These are phyloP conservation scores for Nitzschia palea DNA, from an alignment of 108 stramenopile genomes.

Conservation along the genomic window DNA sequence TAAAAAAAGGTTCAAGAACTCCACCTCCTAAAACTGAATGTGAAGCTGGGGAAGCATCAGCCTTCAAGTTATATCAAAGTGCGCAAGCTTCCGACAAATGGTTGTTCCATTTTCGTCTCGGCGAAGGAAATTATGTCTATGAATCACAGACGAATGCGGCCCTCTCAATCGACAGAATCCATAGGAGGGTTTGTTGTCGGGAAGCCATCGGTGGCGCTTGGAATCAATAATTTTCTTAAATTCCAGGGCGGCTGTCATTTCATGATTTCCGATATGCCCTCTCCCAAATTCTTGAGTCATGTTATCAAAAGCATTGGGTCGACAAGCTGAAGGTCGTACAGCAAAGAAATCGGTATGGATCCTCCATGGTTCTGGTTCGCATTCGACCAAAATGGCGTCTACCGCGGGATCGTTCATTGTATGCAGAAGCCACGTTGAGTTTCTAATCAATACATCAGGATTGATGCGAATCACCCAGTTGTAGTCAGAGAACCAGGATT, in stretches of 20 bases:
- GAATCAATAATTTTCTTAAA: background rate
- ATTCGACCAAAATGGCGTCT: constrained; percentile 27
- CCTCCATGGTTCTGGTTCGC: background rate
- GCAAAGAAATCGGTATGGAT: constrained; percentile 40
- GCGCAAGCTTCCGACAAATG: too few species aligned
- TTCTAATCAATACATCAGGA: constrained; percentile 43
- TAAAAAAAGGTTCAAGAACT: too few species aligned
- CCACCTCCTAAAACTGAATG: too few species aligned
- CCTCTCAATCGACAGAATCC: constrained; percentile 17
- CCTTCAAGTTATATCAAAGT: too few species aligned
- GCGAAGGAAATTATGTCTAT: too few species aligned
- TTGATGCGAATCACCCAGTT: constrained; percentile 44
- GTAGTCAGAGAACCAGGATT: constrained; percentile 32
- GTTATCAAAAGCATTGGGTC: constrained; percentile 4
- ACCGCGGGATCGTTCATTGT: constrained; percentile 23
- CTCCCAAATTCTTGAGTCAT: background rate
- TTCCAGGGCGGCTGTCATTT: constrained; percentile 8
- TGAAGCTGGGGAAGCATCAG: too few species aligned
- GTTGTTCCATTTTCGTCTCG: too few species aligned
- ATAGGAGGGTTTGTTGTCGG: constrained; percentile 4
- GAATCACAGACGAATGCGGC: constrained; percentile 7
- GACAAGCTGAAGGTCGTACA: constrained; percentile 8
- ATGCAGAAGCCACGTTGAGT: constrained; percentile 22
- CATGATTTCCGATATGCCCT: constrained; percentile 25
- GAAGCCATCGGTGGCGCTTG: constrained; percentile 1